Percentiles rank a stretch among this genome's conserved stretches.
These are phyloP conservation scores for Zoysia japonica DNA, from an alignment of 176 grass and related monocot genomes.

Conservation along the genomic window DNA sequence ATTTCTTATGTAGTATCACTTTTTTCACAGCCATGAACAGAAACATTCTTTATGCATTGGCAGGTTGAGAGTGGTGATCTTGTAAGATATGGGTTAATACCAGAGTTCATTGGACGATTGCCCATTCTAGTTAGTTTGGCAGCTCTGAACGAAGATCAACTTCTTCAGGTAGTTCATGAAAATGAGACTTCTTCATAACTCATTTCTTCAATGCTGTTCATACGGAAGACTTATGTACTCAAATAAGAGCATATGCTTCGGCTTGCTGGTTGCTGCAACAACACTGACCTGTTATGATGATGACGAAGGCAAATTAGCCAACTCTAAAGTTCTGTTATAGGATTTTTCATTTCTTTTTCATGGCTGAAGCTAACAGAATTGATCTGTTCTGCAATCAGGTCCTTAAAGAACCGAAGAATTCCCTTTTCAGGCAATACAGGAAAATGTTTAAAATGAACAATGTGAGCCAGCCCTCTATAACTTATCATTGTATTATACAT, in stretches of 20 bases:
- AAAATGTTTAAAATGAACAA: constrained; percentile 94
- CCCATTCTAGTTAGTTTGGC: constrained; percentile 85
- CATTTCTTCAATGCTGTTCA: not conserved
- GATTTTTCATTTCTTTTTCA: not conserved
- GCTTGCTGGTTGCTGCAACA: not conserved
- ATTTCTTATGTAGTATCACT: too few relatives aligned
- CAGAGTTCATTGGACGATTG: constrained; percentile 93
- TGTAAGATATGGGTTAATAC: constrained; percentile 85
- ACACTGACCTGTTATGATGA: constrained; percentile 17
- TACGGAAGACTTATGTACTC: not conserved
- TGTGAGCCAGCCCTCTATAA: constrained; percentile 41
- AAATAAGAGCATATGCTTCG: not conserved
- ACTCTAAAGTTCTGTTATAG: not conserved
- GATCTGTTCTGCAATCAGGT: constrained; percentile 64
- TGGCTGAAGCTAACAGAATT: constrained; percentile 35
- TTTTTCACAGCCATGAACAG: constrained; percentile 8
- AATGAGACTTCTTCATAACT: not conserved
- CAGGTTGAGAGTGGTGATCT: constrained; percentile 96
- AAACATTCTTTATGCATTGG: constrained; percentile 42
- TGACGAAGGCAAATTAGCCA: not conserved
- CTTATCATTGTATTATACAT: constrained; percentile 13
- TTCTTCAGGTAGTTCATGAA: constrained; percentile 75
- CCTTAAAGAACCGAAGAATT: constrained; percentile 89
- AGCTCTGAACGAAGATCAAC: constrained; percentile 87
- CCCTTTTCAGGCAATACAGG: constrained; percentile 91